A percentile compares a stretch with the other conserved stretches of the same genome.
Conservation (phyloP, 179 eudicot genomes). For the Heliamphora pulchella region DNA sequence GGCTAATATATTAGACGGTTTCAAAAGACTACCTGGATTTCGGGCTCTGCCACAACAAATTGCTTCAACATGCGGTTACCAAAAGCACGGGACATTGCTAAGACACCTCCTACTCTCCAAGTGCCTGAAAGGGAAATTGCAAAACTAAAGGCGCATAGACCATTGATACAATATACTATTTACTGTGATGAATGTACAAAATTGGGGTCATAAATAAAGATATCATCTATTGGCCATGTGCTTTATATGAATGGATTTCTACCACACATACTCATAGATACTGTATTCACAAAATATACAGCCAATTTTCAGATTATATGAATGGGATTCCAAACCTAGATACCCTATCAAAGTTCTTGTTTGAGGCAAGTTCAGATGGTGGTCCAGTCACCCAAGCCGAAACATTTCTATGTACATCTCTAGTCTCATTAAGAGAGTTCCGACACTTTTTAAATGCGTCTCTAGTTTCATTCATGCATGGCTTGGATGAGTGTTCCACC, state of each 20-base stretch:
- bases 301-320: background rate
- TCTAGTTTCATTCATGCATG: no score
- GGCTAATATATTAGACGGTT: no score
- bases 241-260: no score
- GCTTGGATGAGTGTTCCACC: no score
- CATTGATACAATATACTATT: no score
- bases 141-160: no score
- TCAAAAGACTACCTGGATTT: slow-evolving; percentile 73
- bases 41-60: slow-evolving; percentile 95
- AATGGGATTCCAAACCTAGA: background rate
- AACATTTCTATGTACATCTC: background rate
- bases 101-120: slow-evolving; percentile 98
- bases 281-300: no score
- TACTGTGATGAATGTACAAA: no score
- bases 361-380: background rate
- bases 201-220: no score
- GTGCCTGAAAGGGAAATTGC: slow-evolving; percentile 70
- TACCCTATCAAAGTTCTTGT: background rate
- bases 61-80: slow-evolving; percentile 98
- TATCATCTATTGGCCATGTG: no score
- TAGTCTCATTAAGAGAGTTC: background rate
- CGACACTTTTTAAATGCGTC: no score
- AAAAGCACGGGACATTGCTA: slow-evolving; percentile 99
- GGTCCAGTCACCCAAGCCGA: slow-evolving; percentile 2
- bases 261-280: no score